A percentile compares a stretch with the other conserved stretches of the same genome.
phyloP scores from a whole-genome alignment of 1,284 basidiomycete genomes.

The Psilocybe mexicana region DNA sequence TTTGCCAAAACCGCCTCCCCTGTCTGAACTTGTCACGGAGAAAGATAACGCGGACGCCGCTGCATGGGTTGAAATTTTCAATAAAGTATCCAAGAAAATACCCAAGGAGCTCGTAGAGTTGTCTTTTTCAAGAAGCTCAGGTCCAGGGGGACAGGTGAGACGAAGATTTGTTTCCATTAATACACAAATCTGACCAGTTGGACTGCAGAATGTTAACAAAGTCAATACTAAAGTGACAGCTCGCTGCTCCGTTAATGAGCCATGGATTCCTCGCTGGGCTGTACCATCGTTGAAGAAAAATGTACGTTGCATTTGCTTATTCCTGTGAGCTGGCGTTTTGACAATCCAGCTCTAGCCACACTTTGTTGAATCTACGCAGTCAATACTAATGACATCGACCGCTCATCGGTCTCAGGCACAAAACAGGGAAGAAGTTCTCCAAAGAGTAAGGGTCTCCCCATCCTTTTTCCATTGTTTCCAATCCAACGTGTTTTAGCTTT shows the following conservation, averaged over 20 bases:
- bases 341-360: constrained; percentile 44
- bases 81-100: constrained; percentile 13
- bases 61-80: constrained; percentile 19
- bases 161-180: background rate
- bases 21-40: constrained; percentile 19
- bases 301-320: constrained; percentile 37
- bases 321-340: background rate
- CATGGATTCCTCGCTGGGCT: constrained; percentile 75
- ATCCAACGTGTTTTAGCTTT: constrained; percentile 15
- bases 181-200: background rate
- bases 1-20: constrained; percentile 19
- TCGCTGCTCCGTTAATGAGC: constrained; percentile 52
- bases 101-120: constrained; percentile 46
- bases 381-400: constrained; percentile 67
- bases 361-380: constrained; percentile 65
- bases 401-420: constrained; percentile 71
- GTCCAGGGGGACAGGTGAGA: constrained; percentile 75
- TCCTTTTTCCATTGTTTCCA: background rate
- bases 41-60: constrained; percentile 20
- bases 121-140: constrained; percentile 72
- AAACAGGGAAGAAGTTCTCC: constrained; percentile 70
- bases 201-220: constrained; percentile 75
- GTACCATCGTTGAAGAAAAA: constrained; percentile 46
- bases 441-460: constrained; percentile 51
- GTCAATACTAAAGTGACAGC: constrained; percentile 76